These are phyloP conservation scores for Stagonosporopsis chrysanthemi DNA, from an alignment of 2,329 filamentous ascomycete genomes.

Conservation along the genomic window DNA sequence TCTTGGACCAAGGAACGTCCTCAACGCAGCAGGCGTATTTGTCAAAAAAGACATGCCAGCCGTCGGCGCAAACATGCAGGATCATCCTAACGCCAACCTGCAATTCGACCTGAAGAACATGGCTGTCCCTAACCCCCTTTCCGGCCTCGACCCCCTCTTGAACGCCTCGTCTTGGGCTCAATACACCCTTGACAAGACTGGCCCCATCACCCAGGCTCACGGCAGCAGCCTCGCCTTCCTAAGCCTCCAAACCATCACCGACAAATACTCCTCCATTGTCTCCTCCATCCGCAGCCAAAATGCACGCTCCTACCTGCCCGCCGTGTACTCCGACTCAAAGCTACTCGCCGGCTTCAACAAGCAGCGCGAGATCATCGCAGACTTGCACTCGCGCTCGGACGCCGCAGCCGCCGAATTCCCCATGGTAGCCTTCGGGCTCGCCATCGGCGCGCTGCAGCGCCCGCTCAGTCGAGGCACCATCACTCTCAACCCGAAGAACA, in stretches of 20 bases:
- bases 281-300: conserved; percentile 31
- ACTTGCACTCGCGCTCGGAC: conserved; percentile 28
- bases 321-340: conserved; percentile 26
- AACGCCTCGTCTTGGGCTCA: conserved; percentile 36
- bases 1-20: conserved; percentile 35
- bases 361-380: conserved; percentile 38
- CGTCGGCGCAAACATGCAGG: conserved; percentile 46
- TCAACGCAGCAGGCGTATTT: conserved; percentile 32
- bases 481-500: conserved; percentile 47
- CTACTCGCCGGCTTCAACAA: conserved; percentile 31
- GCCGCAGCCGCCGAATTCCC: conserved; percentile 44
- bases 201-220: conserved; percentile 37
- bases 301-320: conserved; percentile 25
- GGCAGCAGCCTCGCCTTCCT: conserved; percentile 35
- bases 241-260: conserved; percentile 26
- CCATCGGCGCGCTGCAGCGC: conserved; percentile 31
- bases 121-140: conserved; percentile 30
- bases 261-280: conserved; percentile 28
- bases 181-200: conserved; percentile 37
- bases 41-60: conserved; percentile 39
- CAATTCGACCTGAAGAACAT: conserved; percentile 33
- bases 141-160: conserved; percentile 32
- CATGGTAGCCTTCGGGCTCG: conserved; percentile 36
- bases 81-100: conserved; percentile 37
- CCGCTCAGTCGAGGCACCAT: conserved; percentile 48